These are phyloP conservation scores for Pelargonium myrrhifolium DNA, from an alignment of 441 rosid genomes.

Conservation along the genomic window DNA sequence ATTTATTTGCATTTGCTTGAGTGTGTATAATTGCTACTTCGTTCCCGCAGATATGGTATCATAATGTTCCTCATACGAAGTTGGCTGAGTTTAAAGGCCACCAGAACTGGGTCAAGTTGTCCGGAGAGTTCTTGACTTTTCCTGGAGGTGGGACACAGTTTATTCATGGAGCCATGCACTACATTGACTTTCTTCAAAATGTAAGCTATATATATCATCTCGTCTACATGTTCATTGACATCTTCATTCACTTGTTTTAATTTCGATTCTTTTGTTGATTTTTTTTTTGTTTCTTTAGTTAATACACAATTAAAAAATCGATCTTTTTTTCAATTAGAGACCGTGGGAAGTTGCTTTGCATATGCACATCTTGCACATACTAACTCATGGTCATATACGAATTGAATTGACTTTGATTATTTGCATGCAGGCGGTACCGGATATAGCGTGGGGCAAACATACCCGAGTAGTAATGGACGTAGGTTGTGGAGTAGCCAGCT, in stretches of 20 bases:
- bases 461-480: conserved; percentile 70
- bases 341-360: no score
- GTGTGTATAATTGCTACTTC: background rate
- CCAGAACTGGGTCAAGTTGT: conserved; percentile 87
- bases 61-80: conserved; percentile 70
- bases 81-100: conserved; percentile 84
- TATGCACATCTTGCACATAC: background rate
- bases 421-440: conserved; percentile 63
- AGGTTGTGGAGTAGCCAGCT: conserved; percentile 96
- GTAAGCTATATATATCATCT: no score
- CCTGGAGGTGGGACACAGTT: conserved; percentile 97
- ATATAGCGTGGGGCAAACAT: conserved; percentile 75
- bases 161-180: conserved; percentile 88
- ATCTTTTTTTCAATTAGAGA: no score
- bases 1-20: conserved; percentile 5
- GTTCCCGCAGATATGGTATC: conserved; percentile 75
- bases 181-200: conserved; percentile 63
- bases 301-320: no score
- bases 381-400: no score
- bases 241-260: no score
- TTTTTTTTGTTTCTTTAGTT: no score
- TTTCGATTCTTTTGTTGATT: no score
- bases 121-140: conserved; percentile 84
- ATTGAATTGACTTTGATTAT: no score
- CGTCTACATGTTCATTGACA: no score